Evolutionary conservation across 345 rosid genomes (phyloP), one percentile per base, ranked within the genome.

Genomic region (Brassica incana): DNA sequence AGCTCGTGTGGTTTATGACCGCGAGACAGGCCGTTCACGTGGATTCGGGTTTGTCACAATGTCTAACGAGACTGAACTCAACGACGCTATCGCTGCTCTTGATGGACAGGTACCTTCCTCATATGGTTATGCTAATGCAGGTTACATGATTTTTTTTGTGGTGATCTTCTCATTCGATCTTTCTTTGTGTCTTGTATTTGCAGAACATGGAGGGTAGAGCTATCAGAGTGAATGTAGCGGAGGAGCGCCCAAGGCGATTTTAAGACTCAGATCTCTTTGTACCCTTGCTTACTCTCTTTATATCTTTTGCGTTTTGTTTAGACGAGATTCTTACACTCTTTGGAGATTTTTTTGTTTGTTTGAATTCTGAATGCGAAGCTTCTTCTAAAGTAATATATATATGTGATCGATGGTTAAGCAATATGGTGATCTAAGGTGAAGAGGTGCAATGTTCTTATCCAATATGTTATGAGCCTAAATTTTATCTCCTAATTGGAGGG

Each of bases 41-140:
- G 98, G 98, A 54, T 92, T 95, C 32, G 99, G 98, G 32, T 95
- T 95, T 77, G 99, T 95, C 67, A 83, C 91, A 0, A 92, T 95
- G 99, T 81, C 94, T 25, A 67, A 80, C 30, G 97, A 89, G 85
- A 62, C 80, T 18, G 97, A 92, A 87, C 80, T 91, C 87, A 91
- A 92, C 25, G 94, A 90, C 8, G 99, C 97, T 75, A 86, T 95
- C 30, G 89, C 97, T 69, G 95, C 99, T 11, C 95, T 95, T 62
- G 97, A 95, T 80, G 97, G 97, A 84, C 88, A 90, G 94, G 99
- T 95, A 86, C 4, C 6, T 2, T 50, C 81, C 68, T 68, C 43
- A 9, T 60, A 65, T 45, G n/a, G 40, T 32, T 59, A 8, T 70
- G 20, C 20, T 45, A 12, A 15, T 8, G 75, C 63, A 58, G 58